phyloP scores from a whole-genome alignment of 2,329 filamentous ascomycete species.

The Seiridium cupressi region DNA sequence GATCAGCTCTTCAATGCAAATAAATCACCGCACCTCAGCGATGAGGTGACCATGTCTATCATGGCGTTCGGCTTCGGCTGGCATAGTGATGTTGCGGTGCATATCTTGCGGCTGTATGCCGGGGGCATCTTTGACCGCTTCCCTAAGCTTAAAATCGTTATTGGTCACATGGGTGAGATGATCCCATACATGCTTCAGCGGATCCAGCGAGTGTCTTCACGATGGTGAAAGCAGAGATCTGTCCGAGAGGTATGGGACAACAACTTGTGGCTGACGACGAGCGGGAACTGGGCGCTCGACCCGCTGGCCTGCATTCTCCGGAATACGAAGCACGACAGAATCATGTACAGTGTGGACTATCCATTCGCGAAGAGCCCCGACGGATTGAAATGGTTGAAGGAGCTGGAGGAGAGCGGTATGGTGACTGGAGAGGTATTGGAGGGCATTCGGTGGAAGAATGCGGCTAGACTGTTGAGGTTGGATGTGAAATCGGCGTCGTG shows the following conservation, averaged over 20 bases:
- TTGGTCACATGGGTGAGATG: conserved; percentile 52
- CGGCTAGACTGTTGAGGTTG: conserved; percentile 30
- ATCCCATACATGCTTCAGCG: conserved; percentile 52
- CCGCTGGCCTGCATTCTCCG: conserved; percentile 40
- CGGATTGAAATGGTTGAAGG: conserved; percentile 43
- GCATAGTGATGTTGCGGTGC: conserved; percentile 48
- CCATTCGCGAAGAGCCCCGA: conserved; percentile 49
- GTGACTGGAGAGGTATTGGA: conserved; percentile 45
- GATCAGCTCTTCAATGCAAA: conserved; percentile 24
- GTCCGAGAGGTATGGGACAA: conserved; percentile 48
- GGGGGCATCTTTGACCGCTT: conserved; percentile 54
- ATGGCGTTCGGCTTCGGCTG: conserved; percentile 43
- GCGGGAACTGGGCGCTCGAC: conserved; percentile 45
- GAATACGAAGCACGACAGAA: conserved; percentile 40
- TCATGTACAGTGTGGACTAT: conserved; percentile 55
- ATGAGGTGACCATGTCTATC: conserved; percentile 30
- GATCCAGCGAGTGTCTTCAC: conserved; percentile 25
- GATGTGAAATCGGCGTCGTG: not conserved
- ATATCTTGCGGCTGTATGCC: conserved; percentile 48
- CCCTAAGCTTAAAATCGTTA: conserved; percentile 51
- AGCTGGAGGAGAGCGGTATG: conserved; percentile 44
- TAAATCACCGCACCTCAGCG: conserved; percentile 26
- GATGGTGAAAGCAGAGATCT: conserved; percentile 28
- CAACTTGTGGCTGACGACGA: conserved; percentile 55
- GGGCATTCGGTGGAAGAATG: conserved; percentile 48